These are phyloP conservation scores for Quercus lobata DNA, from an alignment of 331 rosid species.

Conservation along the genomic window DNA sequence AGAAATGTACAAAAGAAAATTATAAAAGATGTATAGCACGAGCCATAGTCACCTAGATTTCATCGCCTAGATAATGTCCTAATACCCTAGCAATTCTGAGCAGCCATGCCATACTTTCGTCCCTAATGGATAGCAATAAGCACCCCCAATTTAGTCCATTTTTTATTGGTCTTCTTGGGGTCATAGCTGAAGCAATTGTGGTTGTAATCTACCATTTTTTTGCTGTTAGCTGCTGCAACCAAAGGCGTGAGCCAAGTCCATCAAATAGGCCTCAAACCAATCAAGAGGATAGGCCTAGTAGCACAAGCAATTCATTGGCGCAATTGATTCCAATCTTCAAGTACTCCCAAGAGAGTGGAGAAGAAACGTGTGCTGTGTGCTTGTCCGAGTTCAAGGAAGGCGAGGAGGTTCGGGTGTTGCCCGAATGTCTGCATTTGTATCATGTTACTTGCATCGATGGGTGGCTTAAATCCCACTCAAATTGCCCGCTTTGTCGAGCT, in stretches of 20 bases:
- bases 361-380: constrained; percentile 13
- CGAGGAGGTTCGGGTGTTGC: constrained; percentile 16
- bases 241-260: not conserved
- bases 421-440: constrained; percentile 27
- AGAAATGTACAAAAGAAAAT: not conserved
- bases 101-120: not conserved
- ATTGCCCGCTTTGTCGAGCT: constrained; percentile 35
- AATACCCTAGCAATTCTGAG: not conserved
- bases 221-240: not conserved
- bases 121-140: not conserved
- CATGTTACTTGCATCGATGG: constrained; percentile 30
- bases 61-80: not conserved
- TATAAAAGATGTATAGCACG: not conserved
- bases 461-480: constrained; percentile 27
- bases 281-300: not conserved
- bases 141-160: not conserved
- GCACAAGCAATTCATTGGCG: not conserved
- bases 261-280: not conserved
- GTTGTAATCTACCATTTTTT: not conserved
- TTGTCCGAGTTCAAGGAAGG: constrained; percentile 26
- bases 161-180: constrained; percentile 9
- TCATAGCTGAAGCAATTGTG: constrained; percentile 12
- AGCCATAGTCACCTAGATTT: not conserved
- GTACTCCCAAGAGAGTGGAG: not conserved
- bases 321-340: not conserved